A percentile compares a stretch with the other conserved stretches of the same genome.
Evolutionary conservation across 2,329 filamentous ascomycete species (phyloP).

Genomic region (Paramyrothecium sp.): DNA sequence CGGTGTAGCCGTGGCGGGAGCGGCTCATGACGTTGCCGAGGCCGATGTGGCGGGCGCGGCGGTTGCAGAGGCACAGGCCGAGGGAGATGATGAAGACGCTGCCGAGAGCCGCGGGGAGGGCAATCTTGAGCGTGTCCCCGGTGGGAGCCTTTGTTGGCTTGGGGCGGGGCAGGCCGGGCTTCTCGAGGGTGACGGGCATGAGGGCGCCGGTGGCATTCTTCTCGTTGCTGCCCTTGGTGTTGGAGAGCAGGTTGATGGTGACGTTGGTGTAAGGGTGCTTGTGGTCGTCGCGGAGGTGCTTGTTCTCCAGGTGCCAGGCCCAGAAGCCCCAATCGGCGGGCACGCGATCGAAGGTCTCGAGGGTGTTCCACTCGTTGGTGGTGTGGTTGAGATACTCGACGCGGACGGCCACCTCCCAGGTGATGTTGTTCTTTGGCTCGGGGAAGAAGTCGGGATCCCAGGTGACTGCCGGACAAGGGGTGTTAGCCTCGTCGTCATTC

Average conservation of each 20-base stretch:
- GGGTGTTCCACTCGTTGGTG: slow-evolving; percentile 32
- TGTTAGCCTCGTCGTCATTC: slow-evolving; percentile 3
- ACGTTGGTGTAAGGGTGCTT: slow-evolving; percentile 39
- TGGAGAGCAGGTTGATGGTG: slow-evolving; percentile 43
- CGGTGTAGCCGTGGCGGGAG: slow-evolving; percentile 40
- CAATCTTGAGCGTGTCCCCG: slow-evolving; percentile 48
- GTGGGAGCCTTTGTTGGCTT: slow-evolving; percentile 28
- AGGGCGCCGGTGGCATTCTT: slow-evolving; percentile 38
- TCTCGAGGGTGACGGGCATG: slow-evolving; percentile 33
- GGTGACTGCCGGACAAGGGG: slow-evolving; percentile 40
- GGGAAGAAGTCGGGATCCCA: slow-evolving; percentile 55
- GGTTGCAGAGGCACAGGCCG: slow-evolving; percentile 57
- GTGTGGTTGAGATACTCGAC: slow-evolving; percentile 39
- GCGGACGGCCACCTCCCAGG: slow-evolving; percentile 31
- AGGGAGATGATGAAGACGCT: slow-evolving; percentile 46
- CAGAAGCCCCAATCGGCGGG: slow-evolving; percentile 46
- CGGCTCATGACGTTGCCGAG: slow-evolving; percentile 53
- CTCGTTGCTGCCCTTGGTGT: slow-evolving; percentile 28
- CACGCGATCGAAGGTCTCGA: slow-evolving; percentile 31
- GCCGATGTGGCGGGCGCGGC: slow-evolving; percentile 45
- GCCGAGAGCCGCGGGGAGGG: slow-evolving; percentile 49
- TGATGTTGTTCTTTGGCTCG: slow-evolving; percentile 32
- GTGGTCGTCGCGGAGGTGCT: slow-evolving; percentile 32
- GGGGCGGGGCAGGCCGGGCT: slow-evolving; percentile 33
- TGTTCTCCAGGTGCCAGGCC: slow-evolving; percentile 38